Percentiles rank a stretch among this genome's conserved stretches.
Conservation (phyloP, 2,329 filamentous ascomycete genomes). For the Colletotrichum falcatum region DNA sequence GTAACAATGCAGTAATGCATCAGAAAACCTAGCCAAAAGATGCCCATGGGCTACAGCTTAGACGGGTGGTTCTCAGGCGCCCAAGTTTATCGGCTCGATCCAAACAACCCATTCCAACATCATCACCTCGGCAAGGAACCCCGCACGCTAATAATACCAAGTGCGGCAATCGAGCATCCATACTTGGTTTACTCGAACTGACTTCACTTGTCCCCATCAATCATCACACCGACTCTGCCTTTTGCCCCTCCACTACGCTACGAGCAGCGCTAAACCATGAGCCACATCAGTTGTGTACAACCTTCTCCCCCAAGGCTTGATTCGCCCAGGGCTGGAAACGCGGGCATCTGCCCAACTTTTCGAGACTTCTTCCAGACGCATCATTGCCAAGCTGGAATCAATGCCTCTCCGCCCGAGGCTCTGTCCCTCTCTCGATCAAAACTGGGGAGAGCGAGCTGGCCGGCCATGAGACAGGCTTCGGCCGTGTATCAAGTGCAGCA, state of each 20-base stretch:
- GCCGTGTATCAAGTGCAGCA: not conserved
- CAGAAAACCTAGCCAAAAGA: no score
- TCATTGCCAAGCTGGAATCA: not conserved
- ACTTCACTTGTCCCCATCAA: conserved; percentile 1
- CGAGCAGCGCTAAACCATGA: not conserved
- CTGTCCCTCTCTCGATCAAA: not conserved
- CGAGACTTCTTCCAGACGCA: not conserved
- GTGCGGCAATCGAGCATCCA: not conserved
- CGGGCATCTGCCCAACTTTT: not conserved
- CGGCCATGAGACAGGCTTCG: not conserved
- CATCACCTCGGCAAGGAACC: not conserved
- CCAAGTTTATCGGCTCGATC: not conserved
- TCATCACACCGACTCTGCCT: not conserved
- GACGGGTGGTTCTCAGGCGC: not conserved
- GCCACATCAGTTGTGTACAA: not conserved
- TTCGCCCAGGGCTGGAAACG: not conserved
- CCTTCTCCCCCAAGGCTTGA: not conserved
- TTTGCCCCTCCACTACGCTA: not conserved
- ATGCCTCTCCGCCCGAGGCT: not conserved
- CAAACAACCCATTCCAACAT: not conserved
- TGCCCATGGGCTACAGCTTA: not conserved
- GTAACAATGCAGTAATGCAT: no score
- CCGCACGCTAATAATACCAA: not conserved
- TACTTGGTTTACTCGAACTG: not conserved
- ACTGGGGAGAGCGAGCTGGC: not conserved